Conservation (phyloP, 2,329 filamentous ascomycete genomes). For the Fusarium papillatum region DNA sequence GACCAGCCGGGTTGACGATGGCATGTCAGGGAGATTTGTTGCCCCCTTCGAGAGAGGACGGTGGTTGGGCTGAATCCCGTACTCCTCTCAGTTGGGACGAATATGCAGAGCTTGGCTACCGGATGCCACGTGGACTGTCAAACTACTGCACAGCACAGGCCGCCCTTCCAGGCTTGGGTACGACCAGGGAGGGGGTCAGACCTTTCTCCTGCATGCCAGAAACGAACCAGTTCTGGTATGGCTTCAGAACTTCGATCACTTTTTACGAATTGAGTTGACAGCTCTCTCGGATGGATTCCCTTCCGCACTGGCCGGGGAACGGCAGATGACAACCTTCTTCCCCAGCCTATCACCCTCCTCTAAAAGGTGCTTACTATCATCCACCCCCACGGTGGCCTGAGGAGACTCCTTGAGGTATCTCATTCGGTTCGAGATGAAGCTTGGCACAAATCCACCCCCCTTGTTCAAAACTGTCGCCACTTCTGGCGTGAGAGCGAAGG, state of each 20-base stretch:
- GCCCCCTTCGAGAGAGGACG: neutral
- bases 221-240: neutral
- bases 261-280: neutral
- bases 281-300: neutral
- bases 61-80: neutral
- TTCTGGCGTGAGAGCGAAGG: neutral
- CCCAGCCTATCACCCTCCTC: neutral
- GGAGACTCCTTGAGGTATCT: neutral
- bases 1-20: neutral
- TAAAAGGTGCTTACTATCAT: neutral
- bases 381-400: neutral
- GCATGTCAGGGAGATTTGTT: neutral
- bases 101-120: neutral
- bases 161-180: neutral
- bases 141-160: neutral
- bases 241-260: neutral
- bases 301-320: neutral
- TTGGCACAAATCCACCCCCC: neutral
- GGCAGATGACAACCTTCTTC: neutral
- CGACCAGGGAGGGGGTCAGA: neutral
- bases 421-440: neutral
- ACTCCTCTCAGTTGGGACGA: neutral
- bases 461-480: neutral
- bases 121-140: neutral
- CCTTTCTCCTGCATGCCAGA: neutral